A percentile compares a stretch with the other conserved stretches of the same genome.
phyloP scores from a whole-genome alignment of 495 filamentous ascomycete species.

The Xylaria nigripes region DNA sequence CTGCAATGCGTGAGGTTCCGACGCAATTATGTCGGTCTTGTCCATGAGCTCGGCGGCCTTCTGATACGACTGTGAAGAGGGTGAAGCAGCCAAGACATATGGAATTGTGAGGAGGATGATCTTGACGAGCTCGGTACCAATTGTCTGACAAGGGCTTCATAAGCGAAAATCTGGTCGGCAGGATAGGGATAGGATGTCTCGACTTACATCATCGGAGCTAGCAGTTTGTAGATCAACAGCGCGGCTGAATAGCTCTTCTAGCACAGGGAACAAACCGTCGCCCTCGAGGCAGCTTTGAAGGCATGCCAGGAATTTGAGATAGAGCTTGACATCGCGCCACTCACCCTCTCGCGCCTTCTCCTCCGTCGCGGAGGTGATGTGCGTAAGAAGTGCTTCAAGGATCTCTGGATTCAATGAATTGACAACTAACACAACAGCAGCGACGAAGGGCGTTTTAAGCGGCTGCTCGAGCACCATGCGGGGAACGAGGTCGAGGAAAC shows the following conservation, averaged over 20 bases:
- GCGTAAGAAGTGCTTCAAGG: constrained; percentile 55
- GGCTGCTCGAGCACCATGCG: constrained; percentile 85
- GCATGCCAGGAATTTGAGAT: constrained; percentile 77
- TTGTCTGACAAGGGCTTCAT: constrained; percentile 38
- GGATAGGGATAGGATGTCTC: background rate
- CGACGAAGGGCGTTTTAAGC: constrained; percentile 90
- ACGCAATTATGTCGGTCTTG: constrained; percentile 86
- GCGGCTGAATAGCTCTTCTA: constrained; percentile 76
- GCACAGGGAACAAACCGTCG: constrained; percentile 74
- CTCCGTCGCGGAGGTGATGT: constrained; percentile 50
- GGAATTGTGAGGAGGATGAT: constrained; percentile 90
- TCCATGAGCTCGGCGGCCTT: constrained; percentile 72
- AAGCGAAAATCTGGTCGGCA: constrained; percentile 4
- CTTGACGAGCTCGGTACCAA: constrained; percentile 88
- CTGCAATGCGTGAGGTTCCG: constrained; percentile 72
- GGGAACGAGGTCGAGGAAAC: constrained; percentile 61
- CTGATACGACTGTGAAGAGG: constrained; percentile 51
- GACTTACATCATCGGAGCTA: constrained; percentile 77
- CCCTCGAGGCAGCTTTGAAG: constrained; percentile 71
- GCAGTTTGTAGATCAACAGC: constrained; percentile 85
- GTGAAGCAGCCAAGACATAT: constrained; percentile 72
- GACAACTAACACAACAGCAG: constrained; percentile 64
- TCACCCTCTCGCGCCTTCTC: constrained; percentile 57
- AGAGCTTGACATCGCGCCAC: constrained; percentile 87
- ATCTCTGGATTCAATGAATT: constrained; percentile 69